Evolutionary conservation across 371 early-diverging fungal genomes (phyloP), one percentile per base, ranked within the genome.

Genomic region (Mortierella sp.): DNA sequence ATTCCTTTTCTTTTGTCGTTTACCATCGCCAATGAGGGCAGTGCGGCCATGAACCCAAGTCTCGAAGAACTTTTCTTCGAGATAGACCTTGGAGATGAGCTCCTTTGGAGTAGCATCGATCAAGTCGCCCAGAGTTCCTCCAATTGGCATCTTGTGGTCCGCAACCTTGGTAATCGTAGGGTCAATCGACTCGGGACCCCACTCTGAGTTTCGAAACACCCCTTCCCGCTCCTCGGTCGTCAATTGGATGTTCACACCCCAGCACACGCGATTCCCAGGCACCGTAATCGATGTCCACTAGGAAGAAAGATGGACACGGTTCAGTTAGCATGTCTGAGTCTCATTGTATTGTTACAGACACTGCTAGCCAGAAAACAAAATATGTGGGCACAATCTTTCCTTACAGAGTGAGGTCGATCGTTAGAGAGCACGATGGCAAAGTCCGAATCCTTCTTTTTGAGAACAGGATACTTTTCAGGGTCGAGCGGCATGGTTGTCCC

Each of bases 1-100:
- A 14, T 4, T 19, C 41, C 16, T 2, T 26, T 61, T 5, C 10
- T 40, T 2, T 39, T 14, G 19, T 40, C 22, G 11, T 14, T 69
- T 70, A 73, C 79, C 79, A 73, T 79, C 79, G 13, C 79, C 79
- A 2, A 79, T 39, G 64, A 79, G 68, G 37, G 63, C 71, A 11
- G 61, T 71, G 2, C 79, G 74, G 8, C 74, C 74, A 41, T 66
- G 37, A 40, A 64, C 40, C 75, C 79, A 79, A 13, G 71, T 79
- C n/a, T 74, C 66, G 63, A 79, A 79, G 13, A 71, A 50, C 43
- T 68, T 75, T 44, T 79, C 71, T 58, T 79, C 79, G 7, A 79
- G 64, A 26, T 74, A 70, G 26, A 74, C 79, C 26, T 74, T 79
- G 10, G 75, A 74, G 41, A 75, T 71, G 26, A 47, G 24, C 31